Evolutionary conservation across 192 early-diverging fungal species (phyloP).

Genomic region (Globomyces pollinis-pini): DNA sequence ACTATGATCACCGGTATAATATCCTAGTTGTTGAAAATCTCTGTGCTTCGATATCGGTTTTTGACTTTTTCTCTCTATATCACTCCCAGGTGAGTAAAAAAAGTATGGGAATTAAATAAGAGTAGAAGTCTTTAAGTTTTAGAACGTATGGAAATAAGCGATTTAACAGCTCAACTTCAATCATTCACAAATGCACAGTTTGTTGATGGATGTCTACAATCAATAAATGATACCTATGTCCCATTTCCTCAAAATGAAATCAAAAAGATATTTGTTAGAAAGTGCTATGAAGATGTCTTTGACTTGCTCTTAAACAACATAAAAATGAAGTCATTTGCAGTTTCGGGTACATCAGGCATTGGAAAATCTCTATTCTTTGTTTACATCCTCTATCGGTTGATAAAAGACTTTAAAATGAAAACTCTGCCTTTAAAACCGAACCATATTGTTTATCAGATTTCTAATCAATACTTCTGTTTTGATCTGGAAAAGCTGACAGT

Average conservation of each 20-base stretch:
- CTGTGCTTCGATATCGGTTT: no score
- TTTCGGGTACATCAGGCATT: constrained; percentile 21
- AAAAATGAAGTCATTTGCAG: constrained; percentile 13
- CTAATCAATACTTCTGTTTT: neutral
- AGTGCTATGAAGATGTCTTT: constrained; percentile 26
- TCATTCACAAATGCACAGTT: constrained; percentile 12
- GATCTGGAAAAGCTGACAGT: neutral
- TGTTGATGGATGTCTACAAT: constrained; percentile 12
- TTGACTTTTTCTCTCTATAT: no score
- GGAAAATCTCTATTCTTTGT: constrained; percentile 25
- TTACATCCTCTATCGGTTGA: constrained; percentile 19
- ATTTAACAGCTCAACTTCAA: constrained; percentile 8
- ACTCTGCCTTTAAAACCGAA: constrained; percentile 10
- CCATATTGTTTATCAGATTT: constrained; percentile 1
- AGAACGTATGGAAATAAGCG: neutral
- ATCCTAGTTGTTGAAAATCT: no score
- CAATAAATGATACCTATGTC: neutral
- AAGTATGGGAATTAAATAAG: no score
- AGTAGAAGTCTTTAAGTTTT: no score
- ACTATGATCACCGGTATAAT: no score
- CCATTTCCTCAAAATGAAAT: constrained; percentile 21
- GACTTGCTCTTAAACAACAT: constrained; percentile 9
- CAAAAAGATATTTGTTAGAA: constrained; percentile 13
- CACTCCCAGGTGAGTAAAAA: no score
- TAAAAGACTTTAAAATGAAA: constrained; percentile 8